These are phyloP conservation scores for Adiantum capillusveneris DNA, from an alignment of 75 land plant genomes.

Conservation along the genomic window DNA sequence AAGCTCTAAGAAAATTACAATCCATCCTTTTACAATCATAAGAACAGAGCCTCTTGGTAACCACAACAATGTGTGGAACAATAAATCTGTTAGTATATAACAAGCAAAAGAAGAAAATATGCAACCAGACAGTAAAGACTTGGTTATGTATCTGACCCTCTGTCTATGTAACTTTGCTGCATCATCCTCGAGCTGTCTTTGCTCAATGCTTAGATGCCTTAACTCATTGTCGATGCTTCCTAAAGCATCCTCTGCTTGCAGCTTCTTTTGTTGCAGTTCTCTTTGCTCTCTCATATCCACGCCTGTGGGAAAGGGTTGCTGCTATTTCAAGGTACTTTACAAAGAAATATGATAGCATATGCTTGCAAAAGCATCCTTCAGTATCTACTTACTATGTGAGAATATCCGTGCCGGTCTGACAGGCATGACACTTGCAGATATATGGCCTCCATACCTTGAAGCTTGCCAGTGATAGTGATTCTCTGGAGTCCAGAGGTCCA, in stretches of 20 bases:
- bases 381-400: slow-evolving; percentile 44
- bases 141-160: slow-evolving; percentile 56
- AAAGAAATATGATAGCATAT: too few species aligned
- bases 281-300: slow-evolving; percentile 57
- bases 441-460: slow-evolving; percentile 80
- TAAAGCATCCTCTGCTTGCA: slow-evolving; percentile 41
- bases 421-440: slow-evolving; percentile 64
- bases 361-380: neutral
- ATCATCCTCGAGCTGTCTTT: slow-evolving; percentile 60
- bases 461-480: slow-evolving; percentile 79
- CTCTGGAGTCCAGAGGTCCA: slow-evolving; percentile 93
- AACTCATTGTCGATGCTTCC: slow-evolving; percentile 33
- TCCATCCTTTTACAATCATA: neutral
- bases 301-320: slow-evolving; percentile 30
- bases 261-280: slow-evolving; percentile 30
- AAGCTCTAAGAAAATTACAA: neutral
- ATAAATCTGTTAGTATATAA: too few species aligned
- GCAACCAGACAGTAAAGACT: too few species aligned
- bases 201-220: slow-evolving; percentile 37
- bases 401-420: slow-evolving; percentile 59
- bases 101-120: too few species aligned
- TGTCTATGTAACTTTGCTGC: slow-evolving; percentile 62
- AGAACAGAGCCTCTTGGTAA: too few species aligned
- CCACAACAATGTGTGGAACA: too few species aligned
- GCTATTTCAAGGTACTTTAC: too few species aligned